Percentiles rank a stretch among this genome's conserved stretches.
Conservation (phyloP, 345 rosid species). For the Theobroma cacao region DNA sequence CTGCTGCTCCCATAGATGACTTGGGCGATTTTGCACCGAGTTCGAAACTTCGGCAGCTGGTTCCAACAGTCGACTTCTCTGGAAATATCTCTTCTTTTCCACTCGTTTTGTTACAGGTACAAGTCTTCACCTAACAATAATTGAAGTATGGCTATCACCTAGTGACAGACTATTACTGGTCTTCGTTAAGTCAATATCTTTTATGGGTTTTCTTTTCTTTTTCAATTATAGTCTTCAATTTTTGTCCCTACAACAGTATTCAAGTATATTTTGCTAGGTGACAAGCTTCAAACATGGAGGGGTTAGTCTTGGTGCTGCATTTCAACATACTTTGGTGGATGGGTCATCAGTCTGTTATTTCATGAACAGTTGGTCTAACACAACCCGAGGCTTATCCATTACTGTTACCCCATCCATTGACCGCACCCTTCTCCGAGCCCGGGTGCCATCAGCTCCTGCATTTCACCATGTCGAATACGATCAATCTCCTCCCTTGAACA, state of each 20-base stretch:
- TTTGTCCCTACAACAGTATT: too few relatives aligned
- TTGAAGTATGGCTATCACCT: too few relatives aligned
- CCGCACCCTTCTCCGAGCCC: slow-evolving; percentile 6
- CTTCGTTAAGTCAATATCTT: too few relatives aligned
- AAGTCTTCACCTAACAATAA: neutral
- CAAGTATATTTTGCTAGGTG: slow-evolving; percentile 2
- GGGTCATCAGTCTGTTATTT: slow-evolving; percentile 18
- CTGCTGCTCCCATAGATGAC: slow-evolving; percentile 17
- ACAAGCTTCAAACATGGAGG: slow-evolving; percentile 33
- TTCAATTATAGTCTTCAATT: too few relatives aligned
- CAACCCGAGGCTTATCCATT: slow-evolving; percentile 20
- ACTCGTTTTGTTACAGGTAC: slow-evolving; percentile 24
- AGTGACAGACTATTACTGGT: too few relatives aligned
- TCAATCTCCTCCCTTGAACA: slow-evolving; percentile 9
- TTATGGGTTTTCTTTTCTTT: too few relatives aligned
- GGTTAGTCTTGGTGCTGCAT: slow-evolving; percentile 14
- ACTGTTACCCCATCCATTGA: slow-evolving; percentile 14
- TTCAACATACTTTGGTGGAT: slow-evolving; percentile 26
- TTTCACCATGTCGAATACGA: slow-evolving; percentile 26
- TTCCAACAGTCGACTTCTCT: slow-evolving; percentile 22
- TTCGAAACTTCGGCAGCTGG: slow-evolving; percentile 9
- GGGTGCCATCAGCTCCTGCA: slow-evolving; percentile 12
- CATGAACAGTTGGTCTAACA: slow-evolving; percentile 26
- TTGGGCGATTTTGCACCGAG: slow-evolving; percentile 19
- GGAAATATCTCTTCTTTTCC: slow-evolving; percentile 23